Conservation (phyloP, 2,329 filamentous ascomycete species). For the Fusarium xyrophilum region DNA sequence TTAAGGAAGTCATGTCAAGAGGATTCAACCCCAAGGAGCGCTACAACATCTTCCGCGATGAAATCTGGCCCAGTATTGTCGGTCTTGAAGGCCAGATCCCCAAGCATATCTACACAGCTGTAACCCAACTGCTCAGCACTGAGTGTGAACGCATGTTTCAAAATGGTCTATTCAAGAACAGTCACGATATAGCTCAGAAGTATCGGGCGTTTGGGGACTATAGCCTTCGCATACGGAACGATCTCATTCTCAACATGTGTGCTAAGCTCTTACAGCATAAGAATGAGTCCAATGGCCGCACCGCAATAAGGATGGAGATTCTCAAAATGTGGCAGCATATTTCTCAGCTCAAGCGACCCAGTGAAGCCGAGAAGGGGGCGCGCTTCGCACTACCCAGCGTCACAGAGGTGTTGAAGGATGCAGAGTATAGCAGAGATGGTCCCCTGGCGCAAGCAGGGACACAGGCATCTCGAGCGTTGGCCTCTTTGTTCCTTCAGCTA, state of each 20-base stretch:
- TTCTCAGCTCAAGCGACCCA: conserved; percentile 45
- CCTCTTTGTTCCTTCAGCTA: conserved; percentile 46
- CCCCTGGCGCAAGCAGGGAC: background rate
- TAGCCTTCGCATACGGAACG: conserved; percentile 41
- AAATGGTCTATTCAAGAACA: conserved; percentile 18
- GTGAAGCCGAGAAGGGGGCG: conserved; percentile 31
- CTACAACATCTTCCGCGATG: conserved; percentile 38
- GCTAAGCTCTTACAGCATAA: conserved; percentile 28
- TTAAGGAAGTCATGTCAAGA: conserved; percentile 39
- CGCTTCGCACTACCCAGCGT: conserved; percentile 44
- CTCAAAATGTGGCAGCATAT: conserved; percentile 49
- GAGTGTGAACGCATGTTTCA: conserved; percentile 28
- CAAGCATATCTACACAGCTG: conserved; percentile 39
- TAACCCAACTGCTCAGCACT: conserved; percentile 33
- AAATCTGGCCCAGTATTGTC: conserved; percentile 44
- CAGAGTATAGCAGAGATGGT: background rate
- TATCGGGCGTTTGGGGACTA: conserved; percentile 39
- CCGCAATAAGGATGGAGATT: conserved; percentile 41
- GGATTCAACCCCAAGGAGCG: conserved; percentile 22
- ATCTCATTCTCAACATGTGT: conserved; percentile 47
- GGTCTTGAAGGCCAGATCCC: conserved; percentile 41
- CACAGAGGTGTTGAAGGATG: conserved; percentile 40
- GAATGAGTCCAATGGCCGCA: conserved; percentile 21
- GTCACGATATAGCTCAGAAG: conserved; percentile 41
- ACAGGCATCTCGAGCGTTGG: conserved; percentile 34